Evolutionary conservation across 129 eudicot species (phyloP).

Genomic region (Ambrosia trifida): DNA sequence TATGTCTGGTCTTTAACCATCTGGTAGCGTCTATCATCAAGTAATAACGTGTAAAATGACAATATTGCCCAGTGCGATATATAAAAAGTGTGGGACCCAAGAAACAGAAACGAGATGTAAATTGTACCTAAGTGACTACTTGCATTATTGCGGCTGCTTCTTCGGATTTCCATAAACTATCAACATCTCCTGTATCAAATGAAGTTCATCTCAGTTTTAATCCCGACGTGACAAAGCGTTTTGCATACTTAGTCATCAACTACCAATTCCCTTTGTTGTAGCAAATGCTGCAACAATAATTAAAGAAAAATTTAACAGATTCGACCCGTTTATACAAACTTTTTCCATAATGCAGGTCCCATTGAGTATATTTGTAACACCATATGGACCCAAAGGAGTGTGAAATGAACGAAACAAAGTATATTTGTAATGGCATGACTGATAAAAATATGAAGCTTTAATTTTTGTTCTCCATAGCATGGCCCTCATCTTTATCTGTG

Average conservation of each 20-base stretch:
- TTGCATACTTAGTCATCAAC: conserved; percentile 69
- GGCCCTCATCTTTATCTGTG: neutral
- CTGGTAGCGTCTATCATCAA: conserved; percentile 55
- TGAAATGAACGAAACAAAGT: neutral
- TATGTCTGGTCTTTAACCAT: conserved; percentile 46
- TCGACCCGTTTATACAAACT: neutral
- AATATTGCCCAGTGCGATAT: neutral
- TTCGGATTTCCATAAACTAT: conserved; percentile 79
- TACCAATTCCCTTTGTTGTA: conserved; percentile 59
- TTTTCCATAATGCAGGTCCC: neutral
- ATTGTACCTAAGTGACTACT: conserved; percentile 62
- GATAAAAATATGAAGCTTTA: neutral
- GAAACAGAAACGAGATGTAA: neutral
- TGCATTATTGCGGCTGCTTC: conserved; percentile 73
- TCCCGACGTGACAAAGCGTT: conserved; percentile 69
- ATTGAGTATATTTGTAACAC: neutral
- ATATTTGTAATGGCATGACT: neutral
- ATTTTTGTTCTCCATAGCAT: neutral
- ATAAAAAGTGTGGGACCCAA: neutral
- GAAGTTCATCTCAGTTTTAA: conserved; percentile 67
- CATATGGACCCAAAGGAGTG: neutral
- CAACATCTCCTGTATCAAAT: conserved; percentile 78
- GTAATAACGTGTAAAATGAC: conserved; percentile 17
- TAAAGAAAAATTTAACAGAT: neutral
- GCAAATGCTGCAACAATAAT: conserved; percentile 69